Evolutionary conservation across 192 early-diverging fungal genomes (phyloP), one percentile per base, ranked within the genome.

Genomic region (Entomortierella lignicola): DNA sequence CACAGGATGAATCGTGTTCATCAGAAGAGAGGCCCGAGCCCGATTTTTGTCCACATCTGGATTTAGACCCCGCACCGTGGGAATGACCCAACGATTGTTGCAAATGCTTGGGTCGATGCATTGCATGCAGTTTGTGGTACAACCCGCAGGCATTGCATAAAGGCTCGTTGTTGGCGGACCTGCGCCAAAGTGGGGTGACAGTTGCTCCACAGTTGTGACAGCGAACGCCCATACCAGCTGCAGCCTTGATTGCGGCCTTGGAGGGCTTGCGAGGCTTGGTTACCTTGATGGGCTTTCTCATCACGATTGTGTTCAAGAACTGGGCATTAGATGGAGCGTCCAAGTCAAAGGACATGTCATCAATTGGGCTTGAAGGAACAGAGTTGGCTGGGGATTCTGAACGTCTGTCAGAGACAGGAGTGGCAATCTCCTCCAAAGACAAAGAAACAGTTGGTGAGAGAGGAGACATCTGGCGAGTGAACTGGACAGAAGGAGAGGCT

Each of bases 61-160:
- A 52, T 34, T 56, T 63, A 20, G 27, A 39, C n/a, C 66, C 61
- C 1, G 71, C 29, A 18, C 57, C 72, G 5, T 60, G 51, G 20
- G 55, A 47, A 8, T 70, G 63, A 17, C 71, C 55, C 53, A 55
- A 53, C 1, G 72, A 66, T 29, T 74, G 74, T 12, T 79, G 75
- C 21, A 79, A 42, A 41, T 79, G 75, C 67, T 66, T 70, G 55
- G 75, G 75, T 1, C 75, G 75, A 30, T 79, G 75, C 61, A 55
- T 66, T 15, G 75, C 75, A 55, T 79, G 75, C 25, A 79, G 31
- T 52, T 79, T 79, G 62, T 68, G 67, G 52, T 96, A 99, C 25
- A 99, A 85, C 2, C 97, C 97, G 71, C 98, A 99, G 10, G 98
- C 98, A 70, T 99, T 99, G 83, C 98, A 99, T 27, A 99, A 85